Base-by-base conservation (phyloP, 2,329 filamentous ascomycete genomes). In the Verruconis gallopava region DNA sequence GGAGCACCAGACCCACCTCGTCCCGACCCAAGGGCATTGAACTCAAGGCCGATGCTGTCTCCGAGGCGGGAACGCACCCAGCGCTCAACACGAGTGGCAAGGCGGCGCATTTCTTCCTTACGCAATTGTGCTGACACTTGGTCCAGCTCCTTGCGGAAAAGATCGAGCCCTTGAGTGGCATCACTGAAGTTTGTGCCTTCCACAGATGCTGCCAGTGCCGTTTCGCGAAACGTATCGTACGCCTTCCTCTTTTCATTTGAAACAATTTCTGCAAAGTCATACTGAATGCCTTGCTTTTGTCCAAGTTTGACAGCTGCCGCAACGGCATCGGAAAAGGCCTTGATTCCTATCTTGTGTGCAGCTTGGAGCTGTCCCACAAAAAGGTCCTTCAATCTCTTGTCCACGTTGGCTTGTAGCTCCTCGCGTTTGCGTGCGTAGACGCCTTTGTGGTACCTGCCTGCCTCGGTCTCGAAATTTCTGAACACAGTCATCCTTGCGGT, bases 191-290 rank as follows among this genome's bases (percentile, higher is more conserved):
- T 57, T 0, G 89, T 75, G n/a, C 77, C 84, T 49, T 85, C 74
- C 6, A 98, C 85, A 5, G 76, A 64, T 5, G 89, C 73, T 38
- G 77, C 75, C 53, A 79, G 72, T 1, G 83, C 85, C 53, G 91
- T 81, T 15, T 72, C 69, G 55, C 83, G 77, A 57, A 93, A 98
- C 35, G 73, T 73, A 13, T 77, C 71, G 25, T 94, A 58, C 0
- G 85, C 79, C 57, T 77, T 77, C 52, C 73, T 73, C 65, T 91
- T 93, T 59, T 95, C 83, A 43, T 76, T 71, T 30, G 77, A 75
- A 4, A 98, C 91, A 52, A 96, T 95, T 50, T 93, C 82, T 17
- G 88, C 86, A 61, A 98, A 98, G 56, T 98, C 91, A 55, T 98
- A 96, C 40, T 75, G 73, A 2, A 34, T 20, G 17, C 88, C 88